A percentile compares a stretch with the other conserved stretches of the same genome.
Conservation (phyloP, 2,329 filamentous ascomycete species). For the Botrytis deweyae region DNA sequence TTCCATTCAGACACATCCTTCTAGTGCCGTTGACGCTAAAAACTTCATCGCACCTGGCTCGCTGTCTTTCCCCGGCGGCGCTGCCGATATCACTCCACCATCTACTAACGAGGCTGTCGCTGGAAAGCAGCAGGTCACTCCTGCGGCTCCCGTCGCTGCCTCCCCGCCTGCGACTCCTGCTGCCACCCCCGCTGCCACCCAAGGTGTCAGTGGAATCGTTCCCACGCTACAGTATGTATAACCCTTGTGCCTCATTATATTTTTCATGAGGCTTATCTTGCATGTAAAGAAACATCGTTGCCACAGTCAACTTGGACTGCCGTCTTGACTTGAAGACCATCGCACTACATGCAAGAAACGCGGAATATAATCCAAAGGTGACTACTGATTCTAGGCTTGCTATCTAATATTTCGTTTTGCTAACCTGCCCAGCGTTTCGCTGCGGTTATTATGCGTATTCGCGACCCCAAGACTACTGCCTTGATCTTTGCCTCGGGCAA, state of each 20-base stretch:
- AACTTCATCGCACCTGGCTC: constrained; percentile 92
- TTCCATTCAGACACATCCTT: constrained; percentile 85
- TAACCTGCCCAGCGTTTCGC: constrained; percentile 78
- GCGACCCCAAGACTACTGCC: constrained; percentile 97
- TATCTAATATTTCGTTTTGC: constrained; percentile 44
- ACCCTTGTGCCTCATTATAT: constrained; percentile 40
- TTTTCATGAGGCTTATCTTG: constrained; percentile 53
- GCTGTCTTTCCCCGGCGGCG: constrained; percentile 84
- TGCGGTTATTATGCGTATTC: constrained; percentile 99
- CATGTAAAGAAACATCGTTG: constrained; percentile 88
- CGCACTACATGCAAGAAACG: constrained; percentile 94
- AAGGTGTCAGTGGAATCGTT: constrained; percentile 84
- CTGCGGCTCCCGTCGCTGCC: constrained; percentile 63
- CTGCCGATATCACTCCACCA: constrained; percentile 79
- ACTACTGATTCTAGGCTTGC: constrained; percentile 47
- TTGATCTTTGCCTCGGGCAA: constrained; percentile 98
- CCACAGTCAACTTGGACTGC: constrained; percentile 97
- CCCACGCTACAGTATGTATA: constrained; percentile 95
- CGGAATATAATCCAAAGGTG: constrained; percentile 98
- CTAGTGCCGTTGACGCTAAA: constrained; percentile 89
- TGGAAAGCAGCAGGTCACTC: constrained; percentile 54
- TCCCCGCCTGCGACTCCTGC: constrained; percentile 88
- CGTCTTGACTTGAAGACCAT: constrained; percentile 98
- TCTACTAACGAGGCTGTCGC: constrained; percentile 63
- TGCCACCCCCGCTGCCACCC: constrained; percentile 79